Percentiles rank a stretch among this genome's conserved stretches.
Evolutionary conservation across 2,329 filamentous ascomycete species (phyloP).

Genomic region (Sphaerulina vaccinii): DNA sequence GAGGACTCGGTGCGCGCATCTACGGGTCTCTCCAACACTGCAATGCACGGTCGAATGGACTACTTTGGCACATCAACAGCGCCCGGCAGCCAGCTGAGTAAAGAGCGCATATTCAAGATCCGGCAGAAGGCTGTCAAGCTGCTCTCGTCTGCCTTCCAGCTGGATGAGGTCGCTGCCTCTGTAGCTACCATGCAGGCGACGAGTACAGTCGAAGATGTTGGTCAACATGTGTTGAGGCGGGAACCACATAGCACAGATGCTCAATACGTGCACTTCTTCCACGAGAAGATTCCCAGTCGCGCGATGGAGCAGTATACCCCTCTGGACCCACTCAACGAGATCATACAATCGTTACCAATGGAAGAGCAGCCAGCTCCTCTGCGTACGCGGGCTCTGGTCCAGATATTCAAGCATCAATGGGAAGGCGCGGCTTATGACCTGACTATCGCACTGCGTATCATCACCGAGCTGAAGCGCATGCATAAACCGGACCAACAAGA

Average conservation of each 20-base stretch:
- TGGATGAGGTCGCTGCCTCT: slow-evolving; percentile 81
- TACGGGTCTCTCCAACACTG: slow-evolving; percentile 67
- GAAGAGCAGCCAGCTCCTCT: slow-evolving; percentile 66
- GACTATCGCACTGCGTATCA: slow-evolving; percentile 62
- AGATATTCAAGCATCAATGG: slow-evolving; percentile 72
- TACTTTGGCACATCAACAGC: slow-evolving; percentile 54
- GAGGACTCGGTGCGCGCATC: slow-evolving; percentile 74
- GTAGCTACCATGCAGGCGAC: slow-evolving; percentile 81
- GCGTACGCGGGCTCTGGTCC: slow-evolving; percentile 71
- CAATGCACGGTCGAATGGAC: slow-evolving; percentile 53
- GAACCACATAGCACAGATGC: slow-evolving; percentile 68
- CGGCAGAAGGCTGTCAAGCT: slow-evolving; percentile 77
- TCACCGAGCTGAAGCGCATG: slow-evolving; percentile 41
- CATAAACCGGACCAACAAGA: slow-evolving; percentile 53
- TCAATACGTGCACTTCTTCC: slow-evolving; percentile 88
- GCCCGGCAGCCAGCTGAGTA: slow-evolving; percentile 62
- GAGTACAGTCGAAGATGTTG: slow-evolving; percentile 74
- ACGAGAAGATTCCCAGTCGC: slow-evolving; percentile 79
- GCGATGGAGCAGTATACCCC: slow-evolving; percentile 71
- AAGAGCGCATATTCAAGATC: slow-evolving; percentile 75
- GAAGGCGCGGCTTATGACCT: slow-evolving; percentile 69
- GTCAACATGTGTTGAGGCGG: slow-evolving; percentile 68
- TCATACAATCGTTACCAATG: slow-evolving; percentile 62
- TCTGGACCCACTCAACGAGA: slow-evolving; percentile 63
- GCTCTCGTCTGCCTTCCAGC: slow-evolving; percentile 71